Conservation (phyloP, 2,329 filamentous ascomycete species). For the Aspergillus caelatus region DNA sequence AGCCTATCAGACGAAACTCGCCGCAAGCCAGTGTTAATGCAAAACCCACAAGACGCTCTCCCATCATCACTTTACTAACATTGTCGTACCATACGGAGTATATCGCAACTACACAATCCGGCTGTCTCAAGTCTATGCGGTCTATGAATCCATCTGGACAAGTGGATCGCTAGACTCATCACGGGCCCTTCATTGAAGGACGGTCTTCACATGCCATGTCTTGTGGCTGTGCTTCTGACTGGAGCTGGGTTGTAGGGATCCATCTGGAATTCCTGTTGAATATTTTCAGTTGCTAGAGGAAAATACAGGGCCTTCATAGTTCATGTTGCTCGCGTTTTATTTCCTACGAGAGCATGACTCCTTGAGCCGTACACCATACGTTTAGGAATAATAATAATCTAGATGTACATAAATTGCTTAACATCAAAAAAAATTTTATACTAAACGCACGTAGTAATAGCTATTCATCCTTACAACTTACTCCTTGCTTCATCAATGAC, state of each 20-base stretch:
- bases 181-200: constrained; percentile 41
- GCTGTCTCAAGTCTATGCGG: constrained; percentile 33
- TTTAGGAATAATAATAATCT: background rate
- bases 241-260: constrained; percentile 41
- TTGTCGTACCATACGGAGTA: background rate
- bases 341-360: constrained; percentile 50
- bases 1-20: background rate
- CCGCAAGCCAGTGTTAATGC: background rate
- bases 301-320: constrained; percentile 50
- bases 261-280: constrained; percentile 14
- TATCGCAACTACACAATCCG: constrained; percentile 37
- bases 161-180: constrained; percentile 15
- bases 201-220: constrained; percentile 43
- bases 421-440: background rate
- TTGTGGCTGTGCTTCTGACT: constrained; percentile 44
- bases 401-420: constrained; percentile 4
- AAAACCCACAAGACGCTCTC: background rate
- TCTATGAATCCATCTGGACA: constrained; percentile 5
- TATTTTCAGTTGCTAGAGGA: constrained; percentile 40
- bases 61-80: background rate
- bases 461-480: constrained; percentile 33
- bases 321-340: constrained; percentile 41
- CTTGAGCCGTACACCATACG: constrained; percentile 33
- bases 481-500: constrained; percentile 69
- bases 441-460: constrained; percentile 3